phyloP scores from a whole-genome alignment of 1,284 basidiomycete species.

The Anthracocystis panici-leucophaei region DNA sequence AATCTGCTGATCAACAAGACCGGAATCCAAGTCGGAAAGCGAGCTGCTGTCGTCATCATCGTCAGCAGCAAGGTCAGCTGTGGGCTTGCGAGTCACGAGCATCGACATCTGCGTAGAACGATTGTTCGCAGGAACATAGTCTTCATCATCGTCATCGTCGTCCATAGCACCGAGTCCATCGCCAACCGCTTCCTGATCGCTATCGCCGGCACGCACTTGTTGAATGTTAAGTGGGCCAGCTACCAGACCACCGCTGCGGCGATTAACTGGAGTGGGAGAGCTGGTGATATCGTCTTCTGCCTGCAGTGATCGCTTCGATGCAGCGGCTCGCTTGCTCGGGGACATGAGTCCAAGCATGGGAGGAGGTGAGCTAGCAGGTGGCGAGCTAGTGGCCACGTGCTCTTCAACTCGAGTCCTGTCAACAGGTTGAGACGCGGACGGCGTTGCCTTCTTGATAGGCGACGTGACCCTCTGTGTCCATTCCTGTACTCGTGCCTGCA shows the following conservation, averaged over 20 bases:
- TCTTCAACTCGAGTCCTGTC: neutral
- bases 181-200: conserved; percentile 31
- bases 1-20: conserved; percentile 35
- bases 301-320: conserved; percentile 4
- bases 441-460: conserved; percentile 34
- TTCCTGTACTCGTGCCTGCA: conserved; percentile 20
- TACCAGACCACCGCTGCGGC: conserved; percentile 31
- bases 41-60: conserved; percentile 41
- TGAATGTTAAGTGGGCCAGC: conserved; percentile 43
- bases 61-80: neutral
- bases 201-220: conserved; percentile 38
- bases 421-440: neutral
- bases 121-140: conserved; percentile 34
- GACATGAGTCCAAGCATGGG: conserved; percentile 23
- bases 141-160: conserved; percentile 34
- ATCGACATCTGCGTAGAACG: conserved; percentile 14
- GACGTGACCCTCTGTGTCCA: conserved; percentile 39
- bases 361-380: conserved; percentile 41
- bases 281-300: conserved; percentile 27
- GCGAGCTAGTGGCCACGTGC: conserved; percentile 23
- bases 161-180: conserved; percentile 19
- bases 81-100: conserved; percentile 2
- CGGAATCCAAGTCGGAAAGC: conserved; percentile 36
- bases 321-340: conserved; percentile 19
- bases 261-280: conserved; percentile 38